Evolutionary conservation across 2,329 filamentous ascomycete species (phyloP), one percentile per base, ranked within the genome.

Genomic region (Rasamsonia emersonii): DNA sequence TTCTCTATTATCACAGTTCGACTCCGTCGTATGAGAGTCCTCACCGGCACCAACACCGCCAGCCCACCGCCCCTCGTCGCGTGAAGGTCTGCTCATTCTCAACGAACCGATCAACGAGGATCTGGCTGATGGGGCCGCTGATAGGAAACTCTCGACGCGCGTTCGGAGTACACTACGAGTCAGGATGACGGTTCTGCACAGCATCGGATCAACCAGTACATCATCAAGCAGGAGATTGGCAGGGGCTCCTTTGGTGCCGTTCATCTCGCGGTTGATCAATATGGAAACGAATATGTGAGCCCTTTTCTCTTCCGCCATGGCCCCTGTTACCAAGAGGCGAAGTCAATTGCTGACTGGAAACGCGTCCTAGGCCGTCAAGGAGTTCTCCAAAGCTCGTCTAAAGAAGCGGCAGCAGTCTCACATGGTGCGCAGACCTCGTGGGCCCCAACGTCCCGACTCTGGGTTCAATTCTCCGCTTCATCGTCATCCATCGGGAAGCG

Each of bases 311-410:
- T n/a, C n/a, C n/a, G n/a, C n/a, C n/a, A n/a, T n/a, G n/a, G n/a
- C n/a, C n/a, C n/a, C n/a, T n/a, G n/a, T n/a, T n/a, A n/a, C n/a
- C n/a, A n/a, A n/a, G n/a, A n/a, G n/a, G n/a, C n/a, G n/a, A n/a
- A n/a, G n/a, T n/a, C n/a, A n/a, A n/a, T n/a, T n/a, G n/a, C n/a
- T n/a, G n/a, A n/a, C n/a, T n/a, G n/a, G n/a, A n/a, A n/a, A n/a
- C n/a, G n/a, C n/a, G n/a, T n/a, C n/a, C n/a, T n/a, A 94, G 88
- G 89, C 91, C 36, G 77, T 96, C 53, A 98, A 98, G 61, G 88
- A 96, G 53, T 96, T 98, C 61, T 96, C 89, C 38, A 98, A 98
- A 56, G 77, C 84, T 2, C 78, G 88, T 20, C 67, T 98, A 33
- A 78, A 88, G 30, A 94, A 89, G 63, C 82, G 86, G 34, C 86